phyloP scores from a whole-genome alignment of 345 rosid genomes.

The Eucalyptus polybractea region DNA sequence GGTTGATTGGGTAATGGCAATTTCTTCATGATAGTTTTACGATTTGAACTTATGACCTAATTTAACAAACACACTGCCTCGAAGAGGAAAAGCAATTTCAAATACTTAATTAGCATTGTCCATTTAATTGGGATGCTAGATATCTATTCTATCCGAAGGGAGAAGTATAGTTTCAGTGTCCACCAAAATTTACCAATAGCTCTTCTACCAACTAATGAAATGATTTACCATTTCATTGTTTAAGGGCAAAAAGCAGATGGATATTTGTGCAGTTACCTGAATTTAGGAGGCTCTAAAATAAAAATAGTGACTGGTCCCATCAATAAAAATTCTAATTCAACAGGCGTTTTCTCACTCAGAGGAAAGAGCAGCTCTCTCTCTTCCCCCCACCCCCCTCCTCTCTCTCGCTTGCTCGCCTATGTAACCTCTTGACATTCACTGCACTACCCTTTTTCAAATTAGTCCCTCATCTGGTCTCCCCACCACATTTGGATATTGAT shows the following conservation, averaged over 20 bases:
- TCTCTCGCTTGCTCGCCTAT: not conserved
- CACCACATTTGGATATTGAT: not conserved
- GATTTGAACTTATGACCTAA: not conserved
- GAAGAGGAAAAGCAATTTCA: not conserved
- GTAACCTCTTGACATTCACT: not conserved
- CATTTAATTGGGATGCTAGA: not conserved
- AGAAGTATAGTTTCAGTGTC: not conserved
- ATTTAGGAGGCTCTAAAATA: not conserved
- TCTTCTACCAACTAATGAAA: not conserved
- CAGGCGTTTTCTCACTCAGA: not conserved
- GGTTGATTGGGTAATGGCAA: not conserved
- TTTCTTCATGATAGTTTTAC: not conserved
- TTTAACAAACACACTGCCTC: not conserved
- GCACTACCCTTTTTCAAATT: not conserved
- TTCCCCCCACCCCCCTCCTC: not conserved
- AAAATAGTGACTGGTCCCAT: not conserved
- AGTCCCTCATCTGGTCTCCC: not conserved
- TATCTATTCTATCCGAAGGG: not conserved
- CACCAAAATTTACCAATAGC: not conserved
- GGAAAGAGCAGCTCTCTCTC: not conserved
- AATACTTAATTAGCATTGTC: not conserved
- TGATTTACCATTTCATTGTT: not conserved
- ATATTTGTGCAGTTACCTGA: not conserved
- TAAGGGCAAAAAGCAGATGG: not conserved
- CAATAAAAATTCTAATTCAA: not conserved